These are phyloP conservation scores for Diaporthe humulicola DNA, from an alignment of 2,329 filamentous ascomycete species.

Conservation along the genomic window DNA sequence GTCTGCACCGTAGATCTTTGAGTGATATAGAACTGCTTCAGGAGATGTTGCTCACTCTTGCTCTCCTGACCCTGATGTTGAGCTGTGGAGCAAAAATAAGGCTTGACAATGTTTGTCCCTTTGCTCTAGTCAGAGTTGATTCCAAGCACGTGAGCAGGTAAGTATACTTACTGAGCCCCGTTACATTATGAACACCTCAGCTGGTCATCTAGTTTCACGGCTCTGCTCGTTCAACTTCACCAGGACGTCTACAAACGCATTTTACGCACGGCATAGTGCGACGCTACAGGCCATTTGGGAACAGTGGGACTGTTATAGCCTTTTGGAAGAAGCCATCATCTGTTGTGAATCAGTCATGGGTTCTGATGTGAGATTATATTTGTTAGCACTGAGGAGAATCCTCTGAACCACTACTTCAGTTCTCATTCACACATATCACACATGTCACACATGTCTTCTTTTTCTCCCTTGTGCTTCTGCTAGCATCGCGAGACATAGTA, in stretches of 20 bases:
- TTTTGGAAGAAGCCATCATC: background rate
- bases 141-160: background rate
- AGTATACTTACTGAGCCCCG: background rate
- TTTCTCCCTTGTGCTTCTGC: background rate
- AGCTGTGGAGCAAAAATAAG: background rate
- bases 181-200: background rate
- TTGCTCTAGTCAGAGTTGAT: background rate
- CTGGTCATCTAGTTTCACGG: background rate
- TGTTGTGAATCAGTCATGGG: background rate
- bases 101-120: background rate
- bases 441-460: too few relatives aligned
- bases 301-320: background rate
- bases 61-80: background rate
- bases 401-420: too few relatives aligned
- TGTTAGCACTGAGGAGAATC: background rate
- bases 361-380: background rate
- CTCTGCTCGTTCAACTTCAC: background rate
- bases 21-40: background rate
- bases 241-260: background rate
- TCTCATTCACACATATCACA: background rate
- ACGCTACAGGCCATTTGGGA: background rate
- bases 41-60: background rate
- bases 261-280: background rate
- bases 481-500: background rate
- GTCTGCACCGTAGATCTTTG: background rate